These are phyloP conservation scores for Myxozyma neglecta DNA, from an alignment of 805 yeast genomes.

Conservation along the genomic window DNA sequence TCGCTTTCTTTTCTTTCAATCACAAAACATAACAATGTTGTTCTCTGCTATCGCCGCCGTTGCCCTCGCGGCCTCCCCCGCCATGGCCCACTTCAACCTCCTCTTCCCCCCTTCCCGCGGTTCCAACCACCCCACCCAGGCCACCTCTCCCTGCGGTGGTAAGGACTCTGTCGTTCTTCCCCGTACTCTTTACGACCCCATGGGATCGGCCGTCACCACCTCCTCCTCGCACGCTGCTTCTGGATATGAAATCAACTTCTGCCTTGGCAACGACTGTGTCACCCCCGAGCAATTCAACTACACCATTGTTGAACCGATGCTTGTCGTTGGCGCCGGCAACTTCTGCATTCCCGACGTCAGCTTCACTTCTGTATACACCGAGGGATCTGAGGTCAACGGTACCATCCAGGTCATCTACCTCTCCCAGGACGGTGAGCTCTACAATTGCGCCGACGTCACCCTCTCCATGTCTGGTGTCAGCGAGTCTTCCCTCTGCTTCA, in stretches of 20 bases:
- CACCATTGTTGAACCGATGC: conserved; percentile 28
- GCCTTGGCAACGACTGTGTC: conserved; percentile 31
- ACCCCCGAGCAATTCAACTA: conserved; percentile 30
- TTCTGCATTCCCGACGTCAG: conserved; percentile 34
- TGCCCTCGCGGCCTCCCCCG: conserved; percentile 30
- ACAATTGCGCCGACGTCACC: conserved; percentile 37
- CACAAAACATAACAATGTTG: conserved; percentile 19
- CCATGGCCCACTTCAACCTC: conserved; percentile 36
- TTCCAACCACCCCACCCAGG: conserved; percentile 34
- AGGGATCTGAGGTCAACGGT: conserved; percentile 31
- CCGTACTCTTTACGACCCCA: conserved; percentile 32
- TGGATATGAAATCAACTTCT: conserved; percentile 30
- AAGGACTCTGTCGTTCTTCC: conserved; percentile 17
- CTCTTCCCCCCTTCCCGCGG: conserved; percentile 35
- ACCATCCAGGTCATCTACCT: conserved; percentile 35
- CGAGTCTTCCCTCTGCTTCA: conserved; percentile 29
- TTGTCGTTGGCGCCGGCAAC: conserved; percentile 34
- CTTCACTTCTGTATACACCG: conserved; percentile 4
- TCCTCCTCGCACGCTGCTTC: conserved; percentile 32
- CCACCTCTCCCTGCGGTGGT: conserved; percentile 36
- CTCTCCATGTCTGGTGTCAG: conserved; percentile 28
- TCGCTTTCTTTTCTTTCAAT: neutral
- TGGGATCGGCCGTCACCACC: conserved; percentile 32
- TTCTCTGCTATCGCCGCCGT: conserved; percentile 15
- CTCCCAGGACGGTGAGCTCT: conserved; percentile 36